A percentile compares a stretch with the other conserved stretches of the same genome.
phyloP scores from a whole-genome alignment of 352 stramenopile genomes.

The Globisporangium solare region DNA sequence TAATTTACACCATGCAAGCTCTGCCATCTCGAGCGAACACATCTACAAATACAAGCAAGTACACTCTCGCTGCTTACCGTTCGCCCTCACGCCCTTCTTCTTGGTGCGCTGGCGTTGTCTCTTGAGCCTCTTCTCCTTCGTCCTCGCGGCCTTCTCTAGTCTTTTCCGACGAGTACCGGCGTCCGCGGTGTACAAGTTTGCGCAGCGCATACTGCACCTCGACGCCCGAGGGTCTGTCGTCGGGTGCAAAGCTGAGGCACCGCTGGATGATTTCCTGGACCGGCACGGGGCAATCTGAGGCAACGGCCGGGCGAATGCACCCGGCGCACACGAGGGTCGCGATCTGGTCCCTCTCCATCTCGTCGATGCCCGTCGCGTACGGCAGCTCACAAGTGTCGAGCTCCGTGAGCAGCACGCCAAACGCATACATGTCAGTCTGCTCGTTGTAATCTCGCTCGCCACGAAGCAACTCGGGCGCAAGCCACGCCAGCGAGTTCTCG shows the following conservation, averaged over 20 bases:
- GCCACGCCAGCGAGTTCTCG: slow-evolving; percentile 32
- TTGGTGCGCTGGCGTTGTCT: too few species aligned
- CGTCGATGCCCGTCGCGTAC: slow-evolving; percentile 35
- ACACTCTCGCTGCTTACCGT: too few species aligned
- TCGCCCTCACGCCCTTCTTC: too few species aligned
- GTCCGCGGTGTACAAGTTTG: slow-evolving; percentile 20
- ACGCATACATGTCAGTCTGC: slow-evolving; percentile 36
- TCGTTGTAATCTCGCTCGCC: slow-evolving; percentile 23
- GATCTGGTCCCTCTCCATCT: slow-evolving; percentile 32
- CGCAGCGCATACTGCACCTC: slow-evolving; percentile 38
- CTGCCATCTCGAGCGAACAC: too few species aligned
- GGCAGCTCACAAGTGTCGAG: slow-evolving; percentile 52
- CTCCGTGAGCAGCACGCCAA: slow-evolving; percentile 53
- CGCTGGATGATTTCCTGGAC: slow-evolving; percentile 40
- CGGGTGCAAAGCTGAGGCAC: slow-evolving; percentile 42
- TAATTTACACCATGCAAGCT: too few species aligned
- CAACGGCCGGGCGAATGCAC: slow-evolving; percentile 37
- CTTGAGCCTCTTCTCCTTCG: too few species aligned
- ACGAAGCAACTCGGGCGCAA: slow-evolving; percentile 47
- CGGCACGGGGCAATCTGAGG: slow-evolving; percentile 34
- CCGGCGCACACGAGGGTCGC: slow-evolving; percentile 43
- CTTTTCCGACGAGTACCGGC: too few species aligned
- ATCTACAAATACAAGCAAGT: too few species aligned
- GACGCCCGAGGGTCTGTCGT: slow-evolving; percentile 27
- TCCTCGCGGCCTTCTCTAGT: too few species aligned